These are phyloP conservation scores for Wakefieldia striispora DNA, from an alignment of 768 basidiomycete species.

Conservation along the genomic window DNA sequence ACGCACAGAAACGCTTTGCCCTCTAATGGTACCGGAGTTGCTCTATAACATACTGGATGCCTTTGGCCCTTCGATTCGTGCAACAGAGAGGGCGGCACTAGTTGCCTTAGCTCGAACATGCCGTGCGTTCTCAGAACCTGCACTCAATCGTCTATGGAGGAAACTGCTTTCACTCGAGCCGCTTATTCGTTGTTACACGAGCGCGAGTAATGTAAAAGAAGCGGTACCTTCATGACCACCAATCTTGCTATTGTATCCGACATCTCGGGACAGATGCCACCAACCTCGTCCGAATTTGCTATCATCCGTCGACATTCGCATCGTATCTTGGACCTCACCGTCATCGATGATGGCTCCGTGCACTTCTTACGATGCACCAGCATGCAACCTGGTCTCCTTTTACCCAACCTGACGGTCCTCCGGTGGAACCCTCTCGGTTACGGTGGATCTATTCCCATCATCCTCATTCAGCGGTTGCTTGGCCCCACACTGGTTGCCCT, in stretches of 20 bases:
- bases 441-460: background rate
- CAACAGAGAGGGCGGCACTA: background rate
- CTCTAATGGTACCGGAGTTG: conserved; percentile 9
- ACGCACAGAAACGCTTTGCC: background rate
- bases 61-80: background rate
- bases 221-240: background rate
- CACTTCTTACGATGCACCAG: conserved; percentile 8
- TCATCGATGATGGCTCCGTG: background rate
- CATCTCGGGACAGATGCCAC: background rate
- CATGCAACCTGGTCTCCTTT: background rate
- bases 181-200: conserved; percentile 10
- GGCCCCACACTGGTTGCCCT: conserved; percentile 10
- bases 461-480: conserved; percentile 11
- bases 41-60: conserved; percentile 3
- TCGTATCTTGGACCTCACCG: conserved; percentile 5
- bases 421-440: background rate
- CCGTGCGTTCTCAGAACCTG: conserved; percentile 5
- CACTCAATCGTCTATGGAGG: conserved; percentile 13
- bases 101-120: conserved; percentile 9
- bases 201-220: background rate
- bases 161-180: conserved; percentile 8
- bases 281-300: conserved; percentile 2
- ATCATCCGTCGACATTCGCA: conserved; percentile 5
- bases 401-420: conserved; percentile 11
- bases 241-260: background rate